Percentiles rank a stretch among this genome's conserved stretches.
Conservation (phyloP, 768 basidiomycete species). For the Tylopilus plumbeoviolaceoides region DNA sequence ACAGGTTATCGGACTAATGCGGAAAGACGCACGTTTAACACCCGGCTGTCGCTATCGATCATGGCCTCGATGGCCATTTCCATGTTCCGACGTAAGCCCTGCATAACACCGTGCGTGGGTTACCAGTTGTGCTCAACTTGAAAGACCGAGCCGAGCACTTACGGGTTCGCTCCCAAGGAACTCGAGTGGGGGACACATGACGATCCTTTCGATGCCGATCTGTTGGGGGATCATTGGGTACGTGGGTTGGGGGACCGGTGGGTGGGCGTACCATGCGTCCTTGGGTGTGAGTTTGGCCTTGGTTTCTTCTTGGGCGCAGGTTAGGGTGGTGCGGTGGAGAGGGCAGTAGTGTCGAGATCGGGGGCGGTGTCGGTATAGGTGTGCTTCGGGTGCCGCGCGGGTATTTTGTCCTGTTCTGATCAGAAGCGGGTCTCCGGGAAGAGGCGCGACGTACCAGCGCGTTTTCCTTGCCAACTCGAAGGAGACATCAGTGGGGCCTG, state of each 20-base stretch:
- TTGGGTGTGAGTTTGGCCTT: constrained; percentile 72
- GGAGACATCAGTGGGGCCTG: constrained; percentile 62
- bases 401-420: constrained; percentile 56
- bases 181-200: constrained; percentile 79
- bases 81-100: constrained; percentile 74
- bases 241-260: too few relatives aligned
- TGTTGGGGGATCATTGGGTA: constrained; percentile 2
- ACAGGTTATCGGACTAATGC: not conserved
- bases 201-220: constrained; percentile 71
- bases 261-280: constrained; percentile 58
- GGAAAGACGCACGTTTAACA: constrained; percentile 51
- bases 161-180: constrained; percentile 88
- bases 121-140: too few relatives aligned
- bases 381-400: constrained; percentile 16
- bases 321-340: constrained; percentile 37
- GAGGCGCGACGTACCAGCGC: constrained; percentile 47
- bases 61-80: constrained; percentile 77
- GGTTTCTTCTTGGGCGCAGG: constrained; percentile 42
- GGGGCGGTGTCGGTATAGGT: constrained; percentile 27
- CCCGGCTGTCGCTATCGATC: constrained; percentile 60
- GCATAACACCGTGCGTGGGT: not conserved
- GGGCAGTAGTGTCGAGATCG: constrained; percentile 29
- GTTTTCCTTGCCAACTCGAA: constrained; percentile 53
- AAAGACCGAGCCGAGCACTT: constrained; percentile 25
- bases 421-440: not conserved